Percentiles rank a stretch among this genome's conserved stretches.
phyloP scores from a whole-genome alignment of 169 alveolate genomes.

The Sarcocystis neurona region DNA sequence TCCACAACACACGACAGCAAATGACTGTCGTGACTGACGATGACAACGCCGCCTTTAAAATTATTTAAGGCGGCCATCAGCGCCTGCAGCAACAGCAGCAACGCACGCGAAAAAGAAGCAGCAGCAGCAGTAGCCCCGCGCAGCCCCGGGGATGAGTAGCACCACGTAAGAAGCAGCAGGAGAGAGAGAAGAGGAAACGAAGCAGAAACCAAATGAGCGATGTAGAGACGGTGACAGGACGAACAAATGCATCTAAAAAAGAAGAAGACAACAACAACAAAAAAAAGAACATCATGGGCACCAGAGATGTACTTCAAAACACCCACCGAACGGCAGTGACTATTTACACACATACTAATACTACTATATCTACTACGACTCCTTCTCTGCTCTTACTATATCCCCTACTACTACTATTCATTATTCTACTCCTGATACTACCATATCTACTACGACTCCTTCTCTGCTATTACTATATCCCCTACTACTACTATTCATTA shows the following conservation, averaged over 20 bases:
- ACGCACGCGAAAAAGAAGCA: too few species aligned
- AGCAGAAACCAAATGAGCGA: neutral
- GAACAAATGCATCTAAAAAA: neutral
- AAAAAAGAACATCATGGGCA: too few species aligned
- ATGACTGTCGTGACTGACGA: conserved; percentile 95
- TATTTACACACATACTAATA: too few species aligned
- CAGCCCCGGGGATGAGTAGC: neutral
- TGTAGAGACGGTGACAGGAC: neutral
- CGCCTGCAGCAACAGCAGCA: conserved; percentile 75
- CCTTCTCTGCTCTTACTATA: too few species aligned
- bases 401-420: too few species aligned
- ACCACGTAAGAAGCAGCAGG: neutral
- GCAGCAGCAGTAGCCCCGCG: neutral
- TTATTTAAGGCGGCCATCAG: conserved; percentile 91
- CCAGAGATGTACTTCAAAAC: too few species aligned
- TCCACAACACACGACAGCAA: conserved; percentile 92
- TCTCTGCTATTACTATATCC: too few species aligned
- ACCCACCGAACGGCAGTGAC: too few species aligned
- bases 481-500: too few species aligned
- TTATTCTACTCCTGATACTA: too few species aligned
- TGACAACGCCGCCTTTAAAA: conserved; percentile 94
- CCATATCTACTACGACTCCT: too few species aligned
- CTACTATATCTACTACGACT: too few species aligned
- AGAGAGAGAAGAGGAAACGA: neutral
- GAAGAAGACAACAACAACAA: neutral